These are phyloP conservation scores for Boletus vinaceobasis DNA, from an alignment of 768 basidiomycete genomes.

Conservation along the genomic window DNA sequence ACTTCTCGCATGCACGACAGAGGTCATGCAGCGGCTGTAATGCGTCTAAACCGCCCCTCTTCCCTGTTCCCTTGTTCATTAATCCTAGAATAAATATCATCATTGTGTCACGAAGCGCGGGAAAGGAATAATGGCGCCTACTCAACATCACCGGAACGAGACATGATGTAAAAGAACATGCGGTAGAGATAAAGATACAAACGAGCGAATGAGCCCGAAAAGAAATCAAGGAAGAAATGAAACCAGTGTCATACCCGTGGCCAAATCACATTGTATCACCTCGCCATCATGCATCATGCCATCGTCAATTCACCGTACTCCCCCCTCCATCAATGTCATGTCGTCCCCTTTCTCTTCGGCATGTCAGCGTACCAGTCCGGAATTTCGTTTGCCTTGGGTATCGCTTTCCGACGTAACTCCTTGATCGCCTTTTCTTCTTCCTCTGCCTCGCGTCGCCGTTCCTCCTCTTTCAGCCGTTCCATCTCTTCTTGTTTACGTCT, in stretches of 20 bases:
- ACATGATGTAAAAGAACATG: slow-evolving; percentile 18
- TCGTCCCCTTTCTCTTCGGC: slow-evolving; percentile 49
- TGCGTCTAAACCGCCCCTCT: slow-evolving; percentile 16
- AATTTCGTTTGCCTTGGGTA: slow-evolving; percentile 68
- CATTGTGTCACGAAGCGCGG: slow-evolving; percentile 7
- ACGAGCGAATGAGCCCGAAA: not conserved
- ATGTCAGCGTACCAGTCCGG: slow-evolving; percentile 76
- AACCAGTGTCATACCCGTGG: slow-evolving; percentile 2
- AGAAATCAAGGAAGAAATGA: slow-evolving; percentile 7
- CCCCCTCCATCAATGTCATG: slow-evolving; percentile 11
- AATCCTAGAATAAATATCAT: slow-evolving; percentile 22
- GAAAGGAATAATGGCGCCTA: not conserved
- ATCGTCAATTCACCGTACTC: slow-evolving; percentile 3
- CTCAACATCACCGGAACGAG: not conserved
- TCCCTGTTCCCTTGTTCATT: slow-evolving; percentile 20
- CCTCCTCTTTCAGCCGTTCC: slow-evolving; percentile 45
- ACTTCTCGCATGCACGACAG: slow-evolving; percentile 17
- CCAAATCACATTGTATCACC: slow-evolving; percentile 14
- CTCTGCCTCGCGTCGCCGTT: slow-evolving; percentile 43
- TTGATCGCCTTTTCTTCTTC: slow-evolving; percentile 59
- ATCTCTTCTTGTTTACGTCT: slow-evolving; percentile 55
- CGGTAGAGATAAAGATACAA: slow-evolving; percentile 15
- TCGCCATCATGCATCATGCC: slow-evolving; percentile 12
- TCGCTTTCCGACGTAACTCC: slow-evolving; percentile 58
- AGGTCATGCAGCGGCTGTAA: slow-evolving; percentile 16